Evolutionary conservation across 306 rosid species (phyloP), one percentile per base, ranked within the genome.

Genomic region (Vigna unguiculata): DNA sequence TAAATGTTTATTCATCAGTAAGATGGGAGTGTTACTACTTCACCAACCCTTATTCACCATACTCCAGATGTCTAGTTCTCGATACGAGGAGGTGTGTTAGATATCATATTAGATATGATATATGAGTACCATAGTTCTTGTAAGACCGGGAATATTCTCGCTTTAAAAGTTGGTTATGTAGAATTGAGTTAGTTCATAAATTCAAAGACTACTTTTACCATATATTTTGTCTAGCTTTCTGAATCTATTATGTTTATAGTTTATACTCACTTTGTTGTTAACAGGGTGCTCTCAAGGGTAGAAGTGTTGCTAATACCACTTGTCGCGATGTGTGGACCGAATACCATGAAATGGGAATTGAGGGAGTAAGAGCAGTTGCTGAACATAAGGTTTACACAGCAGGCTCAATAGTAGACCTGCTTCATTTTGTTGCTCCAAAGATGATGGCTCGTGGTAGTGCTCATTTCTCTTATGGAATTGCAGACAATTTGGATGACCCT

Each of bases 311-410:
- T 66, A 92, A 92, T 83, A 54, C 72, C 51, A 79, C 93, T 7
- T 90, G 96, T 80, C 87, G 85, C 20, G 97, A 92, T 75, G 83
- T 85, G 71, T 92, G 96, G 97, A 90, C 96, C 14, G 97, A 92
- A 80, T 92, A 92, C 71, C 93, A 88, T 76, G 96, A 92, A 77
- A 92, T 92, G 91, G 93, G 97, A 81, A 60, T 88, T 55, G 93
- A 84, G 84, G 97, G 96, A 74, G 86, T 90, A 67, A 85, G 84
- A 84, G 93, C 96, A 65, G 87, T 92, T 71, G 91, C 89, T 4
- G 91, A 92, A 2, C 86, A 90, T 80, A 88, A 90, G 83, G 87
- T 87, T 62, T 92, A 85, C 86, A 87, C 97, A 34, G 89, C 93
- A 10, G 69, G 45, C 48, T 79, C 91, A 55, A 61, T 86, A 66